Evolutionary conservation across 768 basidiomycete species (phyloP).

Genomic region (Pisolithus tinctorius): DNA sequence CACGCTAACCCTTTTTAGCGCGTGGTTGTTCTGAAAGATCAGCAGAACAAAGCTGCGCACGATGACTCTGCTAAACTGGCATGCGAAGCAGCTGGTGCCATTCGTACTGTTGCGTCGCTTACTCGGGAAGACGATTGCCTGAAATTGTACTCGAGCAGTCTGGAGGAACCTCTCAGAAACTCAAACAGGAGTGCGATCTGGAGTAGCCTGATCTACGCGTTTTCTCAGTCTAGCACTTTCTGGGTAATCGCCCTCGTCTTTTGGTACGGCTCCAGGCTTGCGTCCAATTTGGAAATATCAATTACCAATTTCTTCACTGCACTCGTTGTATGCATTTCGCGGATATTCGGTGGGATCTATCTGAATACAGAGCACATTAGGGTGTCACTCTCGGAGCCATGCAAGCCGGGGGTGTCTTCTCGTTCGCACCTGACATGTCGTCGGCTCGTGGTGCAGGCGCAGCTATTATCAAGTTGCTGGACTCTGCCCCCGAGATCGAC

Average conservation of each 20-base stretch:
- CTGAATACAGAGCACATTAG: conserved; percentile 46
- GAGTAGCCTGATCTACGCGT: conserved; percentile 60
- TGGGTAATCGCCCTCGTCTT: conserved; percentile 79
- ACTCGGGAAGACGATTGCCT: conserved; percentile 82
- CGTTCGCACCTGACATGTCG: conserved; percentile 83
- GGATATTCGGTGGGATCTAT: not conserved
- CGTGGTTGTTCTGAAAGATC: conserved; percentile 85
- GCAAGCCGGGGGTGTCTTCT: conserved; percentile 81
- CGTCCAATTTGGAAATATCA: conserved; percentile 45
- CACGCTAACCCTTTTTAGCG: conserved; percentile 31
- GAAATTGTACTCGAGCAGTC: conserved; percentile 54
- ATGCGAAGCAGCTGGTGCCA: conserved; percentile 85
- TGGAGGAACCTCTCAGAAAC: conserved; percentile 61
- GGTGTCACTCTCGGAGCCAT: conserved; percentile 55
- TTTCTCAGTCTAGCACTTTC: conserved; percentile 72
- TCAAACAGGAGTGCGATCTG: conserved; percentile 60
- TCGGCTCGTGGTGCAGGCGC: conserved; percentile 75
- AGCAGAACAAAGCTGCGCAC: conserved; percentile 73
- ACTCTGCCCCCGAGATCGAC: conserved; percentile 73
- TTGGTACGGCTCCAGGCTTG: conserved; percentile 66
- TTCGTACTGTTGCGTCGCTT: conserved; percentile 84
- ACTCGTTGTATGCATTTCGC: conserved; percentile 53
- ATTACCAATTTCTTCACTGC: conserved; percentile 76
- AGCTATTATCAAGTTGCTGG: conserved; percentile 69
- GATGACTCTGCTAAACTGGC: conserved; percentile 81